A percentile compares a stretch with the other conserved stretches of the same genome.
These are phyloP conservation scores for Casaregolazyma lundiana DNA, from an alignment of 1,139 yeast species.

Conservation along the genomic window DNA sequence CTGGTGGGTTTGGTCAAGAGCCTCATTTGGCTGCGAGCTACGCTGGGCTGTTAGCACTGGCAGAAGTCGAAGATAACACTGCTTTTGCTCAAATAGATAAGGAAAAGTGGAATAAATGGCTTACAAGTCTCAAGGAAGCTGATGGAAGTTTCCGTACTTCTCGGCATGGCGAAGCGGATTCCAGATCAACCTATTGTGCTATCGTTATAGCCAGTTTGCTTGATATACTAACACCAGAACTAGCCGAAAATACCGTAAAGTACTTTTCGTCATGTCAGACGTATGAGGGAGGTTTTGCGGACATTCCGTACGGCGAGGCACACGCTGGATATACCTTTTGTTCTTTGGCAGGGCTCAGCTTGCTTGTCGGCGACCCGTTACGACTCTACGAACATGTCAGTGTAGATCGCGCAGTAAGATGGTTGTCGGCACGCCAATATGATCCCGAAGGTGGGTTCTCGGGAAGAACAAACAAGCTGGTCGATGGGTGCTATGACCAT, in stretches of 20 bases:
- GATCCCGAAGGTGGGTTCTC: constrained; percentile 76
- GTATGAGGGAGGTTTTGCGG: constrained; percentile 94
- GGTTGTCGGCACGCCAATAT: constrained; percentile 71
- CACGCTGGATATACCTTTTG: constrained; percentile 97
- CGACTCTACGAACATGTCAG: constrained; percentile 27
- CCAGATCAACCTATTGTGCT: constrained; percentile 84
- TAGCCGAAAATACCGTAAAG: constrained; percentile 48
- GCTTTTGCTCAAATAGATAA: constrained; percentile 44
- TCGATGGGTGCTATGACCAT: constrained; percentile 93
- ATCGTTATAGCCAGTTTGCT: constrained; percentile 68
- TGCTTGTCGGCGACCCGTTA: constrained; percentile 39
- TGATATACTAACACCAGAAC: constrained; percentile 56
- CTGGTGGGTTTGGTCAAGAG: constrained; percentile 76
- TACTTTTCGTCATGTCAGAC: constrained; percentile 79
- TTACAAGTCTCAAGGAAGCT: constrained; percentile 54
- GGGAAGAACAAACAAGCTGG: constrained; percentile 89
- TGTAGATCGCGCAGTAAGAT: constrained; percentile 35
- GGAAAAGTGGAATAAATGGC: constrained; percentile 54
- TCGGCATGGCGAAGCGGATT: constrained; percentile 75
- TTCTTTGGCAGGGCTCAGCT: constrained; percentile 67
- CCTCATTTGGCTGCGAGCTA: constrained; percentile 86
- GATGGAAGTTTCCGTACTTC: constrained; percentile 80
- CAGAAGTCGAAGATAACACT: constrained; percentile 45
- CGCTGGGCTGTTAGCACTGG: constrained; percentile 66
- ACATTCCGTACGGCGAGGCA: constrained; percentile 71